phyloP scores from a whole-genome alignment of 495 filamentous ascomycete genomes.

The Trypethelium eluteriae region DNA sequence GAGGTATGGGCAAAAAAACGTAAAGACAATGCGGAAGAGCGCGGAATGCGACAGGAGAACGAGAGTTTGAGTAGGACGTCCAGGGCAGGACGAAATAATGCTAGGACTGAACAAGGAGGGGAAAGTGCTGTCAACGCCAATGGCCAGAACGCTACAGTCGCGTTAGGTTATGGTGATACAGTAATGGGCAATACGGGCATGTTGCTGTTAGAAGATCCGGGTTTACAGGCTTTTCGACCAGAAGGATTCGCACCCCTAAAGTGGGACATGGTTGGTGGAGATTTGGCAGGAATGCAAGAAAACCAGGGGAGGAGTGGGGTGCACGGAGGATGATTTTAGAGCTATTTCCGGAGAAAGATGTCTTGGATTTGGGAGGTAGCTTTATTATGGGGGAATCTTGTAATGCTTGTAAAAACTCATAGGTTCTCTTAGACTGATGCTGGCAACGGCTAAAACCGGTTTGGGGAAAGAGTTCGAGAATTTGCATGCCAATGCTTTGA shows the following conservation, averaged over 20 bases:
- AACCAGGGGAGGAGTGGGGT: background rate
- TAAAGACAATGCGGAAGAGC: background rate
- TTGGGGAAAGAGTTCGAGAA: background rate
- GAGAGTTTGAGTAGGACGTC: slow-evolving; percentile 3
- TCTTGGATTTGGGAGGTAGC: too few relatives aligned
- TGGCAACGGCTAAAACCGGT: background rate
- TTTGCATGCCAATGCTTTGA: too few relatives aligned
- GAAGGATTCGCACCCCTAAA: slow-evolving; percentile 35
- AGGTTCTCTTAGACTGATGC: background rate
- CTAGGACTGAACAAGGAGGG: slow-evolving; percentile 27
- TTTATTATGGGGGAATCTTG: background rate
- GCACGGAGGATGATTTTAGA: too few relatives aligned
- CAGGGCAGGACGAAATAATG: background rate
- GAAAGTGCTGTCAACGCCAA: slow-evolving; percentile 18
- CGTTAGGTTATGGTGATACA: slow-evolving; percentile 24
- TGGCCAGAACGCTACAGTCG: slow-evolving; percentile 20
- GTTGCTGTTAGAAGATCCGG: slow-evolving; percentile 42
- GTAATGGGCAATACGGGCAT: slow-evolving; percentile 46
- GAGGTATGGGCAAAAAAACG: slow-evolving; percentile 2
- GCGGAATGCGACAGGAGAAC: background rate
- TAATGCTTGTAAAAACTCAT: background rate
- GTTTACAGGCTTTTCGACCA: slow-evolving; percentile 33
- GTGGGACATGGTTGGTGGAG: slow-evolving; percentile 34
- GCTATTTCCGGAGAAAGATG: too few relatives aligned
- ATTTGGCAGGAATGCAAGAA: slow-evolving; percentile 9